These are phyloP conservation scores for Pneumocystis canis DNA, from an alignment of 1,139 yeast species.

Conservation along the genomic window DNA sequence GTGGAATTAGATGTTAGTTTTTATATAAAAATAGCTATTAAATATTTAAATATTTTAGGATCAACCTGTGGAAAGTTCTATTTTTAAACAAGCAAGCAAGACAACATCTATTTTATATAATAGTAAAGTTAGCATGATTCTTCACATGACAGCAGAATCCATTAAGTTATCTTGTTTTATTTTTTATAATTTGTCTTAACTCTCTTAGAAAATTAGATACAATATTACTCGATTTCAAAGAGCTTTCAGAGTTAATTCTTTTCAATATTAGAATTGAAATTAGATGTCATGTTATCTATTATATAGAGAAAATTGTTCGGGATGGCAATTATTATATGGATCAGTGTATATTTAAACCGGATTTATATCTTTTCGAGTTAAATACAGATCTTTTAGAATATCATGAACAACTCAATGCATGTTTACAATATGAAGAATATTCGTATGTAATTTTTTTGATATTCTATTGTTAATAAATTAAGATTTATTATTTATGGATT, in stretches of 20 bases:
- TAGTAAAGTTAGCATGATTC: neutral
- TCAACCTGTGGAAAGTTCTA: neutral
- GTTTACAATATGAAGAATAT: conserved; percentile 2
- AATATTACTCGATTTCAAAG: conserved; percentile 4
- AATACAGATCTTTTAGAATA: conserved; percentile 5
- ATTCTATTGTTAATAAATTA: neutral
- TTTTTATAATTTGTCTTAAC: neutral
- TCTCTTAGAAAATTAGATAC: conserved; percentile 3
- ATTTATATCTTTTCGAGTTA: conserved; percentile 7
- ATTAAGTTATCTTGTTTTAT: neutral
- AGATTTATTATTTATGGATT: conserved; percentile 8
- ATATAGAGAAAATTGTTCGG: conserved; percentile 7
- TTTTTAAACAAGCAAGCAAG: neutral
- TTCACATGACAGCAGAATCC: neutral
- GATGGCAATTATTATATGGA: conserved; percentile 3
- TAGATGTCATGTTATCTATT: conserved; percentile 8
- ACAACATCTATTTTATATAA: neutral
- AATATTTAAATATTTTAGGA: neutral
- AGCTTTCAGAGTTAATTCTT: conserved; percentile 2
- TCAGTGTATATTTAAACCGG: conserved; percentile 6
- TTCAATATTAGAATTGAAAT: conserved; percentile 8
- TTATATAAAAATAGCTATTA: neutral
- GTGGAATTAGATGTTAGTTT: neutral
- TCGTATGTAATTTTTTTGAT: neutral
- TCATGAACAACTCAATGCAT: neutral